Evolutionary conservation across 1,139 yeast genomes (phyloP), one percentile per base, ranked within the genome.

Genomic region (Sugiyamaella pinicola): DNA sequence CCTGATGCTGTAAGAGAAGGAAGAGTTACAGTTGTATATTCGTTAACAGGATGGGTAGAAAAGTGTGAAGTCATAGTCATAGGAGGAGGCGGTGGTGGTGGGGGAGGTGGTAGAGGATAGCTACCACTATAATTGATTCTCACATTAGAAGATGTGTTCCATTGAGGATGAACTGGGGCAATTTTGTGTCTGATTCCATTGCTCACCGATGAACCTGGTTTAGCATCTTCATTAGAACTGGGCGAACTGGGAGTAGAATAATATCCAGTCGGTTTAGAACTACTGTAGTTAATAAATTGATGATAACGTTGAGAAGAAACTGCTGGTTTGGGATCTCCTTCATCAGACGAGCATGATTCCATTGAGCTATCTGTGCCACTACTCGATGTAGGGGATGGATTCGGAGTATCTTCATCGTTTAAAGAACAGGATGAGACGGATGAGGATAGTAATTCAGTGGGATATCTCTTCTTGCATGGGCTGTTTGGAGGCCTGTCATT

Each of bases 171-270:
- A 12, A 33, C 15, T n/a, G 28, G 21, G 10, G 13, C 13, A 3
- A 42, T 18, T 12, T 42, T 42, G 9, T 42, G 33, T 40, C n/a
- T n/a, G 22, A 15, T 18, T 3, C 17, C 17, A n/a, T 5, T 31
- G 17, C n/a, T 8, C 22, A 17, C n/a, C 8, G 9, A 15, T 18
- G 39, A 12, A 18, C 2, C 5, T 38, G 18, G 18, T n/a, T 38
- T 21, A 12, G 8, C 18, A 21, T 29, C 29, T 7, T 22, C 26
- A n/a, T 38, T 38, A 8, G 13, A n/a, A 21, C 10, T 21, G 9
- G 42, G 42, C 8, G 42, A 38, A 10, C 29, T 17, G 4, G 42
- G 42, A 21, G 29, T 38, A 21, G 42, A 38, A 38, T 24, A 38
- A 9, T 9, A 38, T 12, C 9, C 42, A 38, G 29, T 22, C 7